phyloP scores from a whole-genome alignment of 2,329 filamentous ascomycete genomes.

The Calycina marina region DNA sequence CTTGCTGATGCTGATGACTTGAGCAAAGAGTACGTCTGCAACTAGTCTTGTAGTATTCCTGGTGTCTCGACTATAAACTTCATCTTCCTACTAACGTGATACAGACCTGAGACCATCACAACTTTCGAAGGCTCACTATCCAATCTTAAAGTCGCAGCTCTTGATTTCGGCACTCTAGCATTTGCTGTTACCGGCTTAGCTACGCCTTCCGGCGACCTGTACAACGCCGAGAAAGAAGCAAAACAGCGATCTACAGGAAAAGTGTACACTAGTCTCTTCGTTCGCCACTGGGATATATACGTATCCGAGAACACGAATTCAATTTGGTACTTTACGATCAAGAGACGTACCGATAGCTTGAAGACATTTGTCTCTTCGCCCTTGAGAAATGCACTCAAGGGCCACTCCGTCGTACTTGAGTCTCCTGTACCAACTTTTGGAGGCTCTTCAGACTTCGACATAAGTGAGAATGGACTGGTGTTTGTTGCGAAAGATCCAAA shows the following conservation, averaged over 20 bases:
- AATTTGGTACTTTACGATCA: constrained; percentile 57
- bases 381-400: constrained; percentile 47
- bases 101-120: constrained; percentile 30
- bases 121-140: constrained; percentile 37
- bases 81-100: constrained; percentile 5
- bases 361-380: constrained; percentile 26
- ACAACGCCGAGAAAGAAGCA: constrained; percentile 46
- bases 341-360: constrained; percentile 18
- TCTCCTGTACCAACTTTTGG: constrained; percentile 68
- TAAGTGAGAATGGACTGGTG: constrained; percentile 48
- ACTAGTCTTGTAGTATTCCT: background rate
- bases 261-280: constrained; percentile 62
- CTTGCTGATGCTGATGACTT: constrained; percentile 16
- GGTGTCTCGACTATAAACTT: too few relatives aligned
- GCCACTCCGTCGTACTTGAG: constrained; percentile 32
- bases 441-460: constrained; percentile 66
- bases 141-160: constrained; percentile 42
- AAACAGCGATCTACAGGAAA: constrained; percentile 49
- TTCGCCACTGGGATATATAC: constrained; percentile 75
- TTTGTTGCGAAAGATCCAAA: constrained; percentile 65
- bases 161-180: constrained; percentile 34
- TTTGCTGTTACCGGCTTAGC: constrained; percentile 49
- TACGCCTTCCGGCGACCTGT: constrained; percentile 52
- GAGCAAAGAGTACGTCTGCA: constrained; percentile 14
- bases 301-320: constrained; percentile 52